A percentile compares a stretch with the other conserved stretches of the same genome.
phyloP scores from a whole-genome alignment of 805 yeast species.

The Saturnispora halmiae region DNA sequence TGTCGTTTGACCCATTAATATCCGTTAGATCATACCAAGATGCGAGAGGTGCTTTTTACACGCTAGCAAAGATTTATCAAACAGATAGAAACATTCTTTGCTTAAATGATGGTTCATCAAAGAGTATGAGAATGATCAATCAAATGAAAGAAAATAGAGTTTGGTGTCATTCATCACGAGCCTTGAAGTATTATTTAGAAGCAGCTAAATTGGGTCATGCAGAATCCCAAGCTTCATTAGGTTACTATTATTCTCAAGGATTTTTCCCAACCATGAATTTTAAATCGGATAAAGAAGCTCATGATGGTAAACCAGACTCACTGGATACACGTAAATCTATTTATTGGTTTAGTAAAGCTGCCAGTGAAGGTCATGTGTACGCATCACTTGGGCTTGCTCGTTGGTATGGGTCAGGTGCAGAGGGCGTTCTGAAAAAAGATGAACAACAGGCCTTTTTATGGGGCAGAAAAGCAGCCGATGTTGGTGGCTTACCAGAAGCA shows the following conservation, averaged over 20 bases:
- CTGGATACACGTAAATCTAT: slow-evolving; percentile 51
- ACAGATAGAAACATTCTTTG: slow-evolving; percentile 27
- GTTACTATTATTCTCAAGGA: slow-evolving; percentile 68
- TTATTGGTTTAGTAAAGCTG: slow-evolving; percentile 68
- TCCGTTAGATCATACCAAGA: slow-evolving; percentile 28
- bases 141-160: slow-evolving; percentile 28
- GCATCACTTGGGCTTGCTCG: slow-evolving; percentile 68
- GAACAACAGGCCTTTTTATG: slow-evolving; percentile 59
- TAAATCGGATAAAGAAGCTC: slow-evolving; percentile 27
- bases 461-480: slow-evolving; percentile 55
- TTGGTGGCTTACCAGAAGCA: slow-evolving; percentile 47
- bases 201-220: slow-evolving; percentile 55
- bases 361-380: slow-evolving; percentile 53
- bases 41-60: slow-evolving; percentile 28
- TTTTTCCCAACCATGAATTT: slow-evolving; percentile 27
- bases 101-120: slow-evolving; percentile 21
- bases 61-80: slow-evolving; percentile 30
- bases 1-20: slow-evolving; percentile 29
- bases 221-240: slow-evolving; percentile 62
- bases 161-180: slow-evolving; percentile 30
- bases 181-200: slow-evolving; percentile 45
- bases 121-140: slow-evolving; percentile 26
- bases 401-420: slow-evolving; percentile 67
- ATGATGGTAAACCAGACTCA: slow-evolving; percentile 20
- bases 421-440: slow-evolving; percentile 39